These are phyloP conservation scores for Pythium folliculosum DNA, from an alignment of 352 stramenopile genomes.

Conservation along the genomic window DNA sequence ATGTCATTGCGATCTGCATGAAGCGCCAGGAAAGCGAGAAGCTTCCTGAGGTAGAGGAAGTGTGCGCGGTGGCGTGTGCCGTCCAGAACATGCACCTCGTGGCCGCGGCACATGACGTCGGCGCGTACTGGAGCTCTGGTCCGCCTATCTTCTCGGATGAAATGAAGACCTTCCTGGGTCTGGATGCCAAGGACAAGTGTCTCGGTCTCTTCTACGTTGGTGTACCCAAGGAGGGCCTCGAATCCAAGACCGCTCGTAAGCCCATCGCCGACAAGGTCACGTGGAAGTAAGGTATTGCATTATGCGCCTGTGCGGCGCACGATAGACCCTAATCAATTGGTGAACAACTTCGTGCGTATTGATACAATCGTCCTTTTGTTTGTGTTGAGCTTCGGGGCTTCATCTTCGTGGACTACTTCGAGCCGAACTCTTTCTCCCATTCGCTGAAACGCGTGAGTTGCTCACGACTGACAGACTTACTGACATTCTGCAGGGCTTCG, in stretches of 20 bases:
- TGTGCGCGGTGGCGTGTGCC: conserved; percentile 73
- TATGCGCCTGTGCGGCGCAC: background rate
- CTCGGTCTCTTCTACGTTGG: conserved; percentile 86
- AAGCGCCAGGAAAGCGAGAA: conserved; percentile 84
- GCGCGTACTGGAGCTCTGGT: conserved; percentile 87
- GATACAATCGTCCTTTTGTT: background rate
- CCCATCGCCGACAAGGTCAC: conserved; percentile 77
- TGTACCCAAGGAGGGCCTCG: conserved; percentile 50
- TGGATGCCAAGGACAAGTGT: conserved; percentile 76
- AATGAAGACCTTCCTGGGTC: conserved; percentile 81
- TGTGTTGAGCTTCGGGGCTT: background rate
- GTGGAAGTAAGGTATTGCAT: conserved; percentile 23
- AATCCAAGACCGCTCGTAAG: conserved; percentile 60
- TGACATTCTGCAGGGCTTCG: conserved; percentile 47
- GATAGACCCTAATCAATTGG: background rate
- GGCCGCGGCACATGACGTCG: conserved; percentile 62
- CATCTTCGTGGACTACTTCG: conserved; percentile 12
- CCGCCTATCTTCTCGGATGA: conserved; percentile 60
- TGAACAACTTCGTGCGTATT: background rate
- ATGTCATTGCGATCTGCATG: conserved; percentile 89
- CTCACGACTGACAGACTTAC: conserved; percentile 53
- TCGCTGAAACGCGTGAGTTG: conserved; percentile 44
- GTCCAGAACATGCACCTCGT: conserved; percentile 88
- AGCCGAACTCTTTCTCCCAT: conserved; percentile 57
- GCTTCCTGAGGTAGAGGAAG: conserved; percentile 81